A percentile compares a stretch with the other conserved stretches of the same genome.
These are phyloP conservation scores for Paraphoma chrysanthemicola DNA, from an alignment of 2,329 filamentous ascomycete genomes.

Conservation along the genomic window DNA sequence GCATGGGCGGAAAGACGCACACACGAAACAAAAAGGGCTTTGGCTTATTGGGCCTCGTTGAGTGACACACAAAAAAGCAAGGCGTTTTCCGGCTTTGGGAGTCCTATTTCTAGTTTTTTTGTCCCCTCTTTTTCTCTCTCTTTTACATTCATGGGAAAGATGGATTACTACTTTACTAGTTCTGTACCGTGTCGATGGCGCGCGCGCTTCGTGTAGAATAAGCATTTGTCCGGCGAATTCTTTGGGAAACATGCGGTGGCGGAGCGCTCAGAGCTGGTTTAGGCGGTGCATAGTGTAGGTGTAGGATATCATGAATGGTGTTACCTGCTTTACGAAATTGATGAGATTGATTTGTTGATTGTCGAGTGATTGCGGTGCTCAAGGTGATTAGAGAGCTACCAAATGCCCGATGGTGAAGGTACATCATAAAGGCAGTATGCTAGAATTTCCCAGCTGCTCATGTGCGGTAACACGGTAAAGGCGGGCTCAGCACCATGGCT, in stretches of 20 bases:
- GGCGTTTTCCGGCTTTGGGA: conserved; percentile 18
- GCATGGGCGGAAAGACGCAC: conserved; percentile 10
- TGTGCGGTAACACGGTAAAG: no score
- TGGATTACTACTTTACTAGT: conserved; percentile 10
- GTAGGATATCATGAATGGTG: conserved; percentile 27
- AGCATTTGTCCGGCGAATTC: conserved; percentile 28
- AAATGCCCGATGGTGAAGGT: background rate
- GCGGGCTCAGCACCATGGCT: no score
- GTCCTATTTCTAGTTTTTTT: background rate
- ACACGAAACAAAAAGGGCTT: background rate
- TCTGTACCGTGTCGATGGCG: background rate
- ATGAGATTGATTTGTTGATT: background rate
- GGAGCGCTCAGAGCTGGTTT: conserved; percentile 1
- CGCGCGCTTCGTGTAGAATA: conserved; percentile 26
- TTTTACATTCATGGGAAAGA: no score
- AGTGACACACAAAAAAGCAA: conserved; percentile 21
- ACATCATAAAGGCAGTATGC: no score
- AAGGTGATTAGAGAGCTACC: background rate
- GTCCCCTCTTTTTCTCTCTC: no score
- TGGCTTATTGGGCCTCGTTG: conserved; percentile 12
- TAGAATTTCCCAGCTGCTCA: no score
- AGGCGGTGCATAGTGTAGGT: conserved; percentile 27
- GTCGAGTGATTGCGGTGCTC: background rate
- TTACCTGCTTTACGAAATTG: background rate
- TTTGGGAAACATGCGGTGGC: conserved; percentile 8